Base-by-base conservation (phyloP, 306 rosid genomes). In the Abrus precatorius region DNA sequence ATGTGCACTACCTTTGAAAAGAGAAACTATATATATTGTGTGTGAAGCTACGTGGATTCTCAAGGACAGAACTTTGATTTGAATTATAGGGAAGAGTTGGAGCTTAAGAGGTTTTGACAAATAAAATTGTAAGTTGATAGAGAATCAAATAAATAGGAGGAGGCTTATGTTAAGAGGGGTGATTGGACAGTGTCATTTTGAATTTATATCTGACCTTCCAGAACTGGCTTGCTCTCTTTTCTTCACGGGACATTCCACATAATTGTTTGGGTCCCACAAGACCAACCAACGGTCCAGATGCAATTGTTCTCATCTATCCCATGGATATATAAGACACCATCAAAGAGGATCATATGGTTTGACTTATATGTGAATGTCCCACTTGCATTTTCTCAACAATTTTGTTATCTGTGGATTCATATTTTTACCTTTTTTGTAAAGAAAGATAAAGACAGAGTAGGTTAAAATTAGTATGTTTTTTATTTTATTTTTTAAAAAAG, bases 61-160 rank as follows among this genome's bases (percentile, higher is more conserved):
- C 12, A 6, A 9, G 52, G 57, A 52, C 40, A 32, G 72, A 79
- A 53, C 78, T 72, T 59, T 55, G 78, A 66, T 72, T 50, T 81
- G 80, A 76, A 62, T 64, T 81, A 44, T 67, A 40, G 78, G 82
- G 70, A 64, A 36, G 80, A 49, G 74, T 66, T 69, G 57, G 76
- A 75, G 60, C 81, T 66, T 73, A 74, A 68, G 69, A 56, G 62
- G 30, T 43, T 56, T 69, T 77, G 79, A 69, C 12, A 82, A 83
- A 89, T 82, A 89, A 91, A 84, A 84, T 82, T 81, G 90, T 82
- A 92, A 87, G 64, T 87, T 88, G 88, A 86, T 74, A 45, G 89
- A 32, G 88, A 84, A 89, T 82, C 88, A 79, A 86, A 80, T 84
- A 85, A 80, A 89, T 78, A 82, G 94, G 85, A 80, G 69, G 87